phyloP scores from a whole-genome alignment of 805 yeast species.

The Lipomyces spencermartinsiae region DNA sequence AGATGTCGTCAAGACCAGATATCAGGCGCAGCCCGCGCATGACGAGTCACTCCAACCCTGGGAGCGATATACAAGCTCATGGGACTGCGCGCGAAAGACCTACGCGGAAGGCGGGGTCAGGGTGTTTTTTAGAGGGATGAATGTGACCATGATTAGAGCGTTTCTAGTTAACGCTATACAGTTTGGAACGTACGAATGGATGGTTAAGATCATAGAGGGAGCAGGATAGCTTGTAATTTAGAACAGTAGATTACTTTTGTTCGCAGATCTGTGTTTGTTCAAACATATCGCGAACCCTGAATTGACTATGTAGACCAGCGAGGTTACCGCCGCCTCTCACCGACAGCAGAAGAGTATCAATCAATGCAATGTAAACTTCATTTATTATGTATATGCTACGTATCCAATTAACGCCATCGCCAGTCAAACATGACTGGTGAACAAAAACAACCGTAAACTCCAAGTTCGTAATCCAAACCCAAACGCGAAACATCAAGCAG shows the following conservation, averaged over 20 bases:
- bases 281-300: no score
- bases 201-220: slow-evolving; percentile 27
- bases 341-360: no score
- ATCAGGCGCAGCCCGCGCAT: slow-evolving; percentile 31
- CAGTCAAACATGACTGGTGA: no score
- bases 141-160: slow-evolving; percentile 39
- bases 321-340: no score
- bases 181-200: slow-evolving; percentile 40
- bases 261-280: no score
- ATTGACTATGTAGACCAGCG: no score
- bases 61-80: slow-evolving; percentile 28
- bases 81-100: slow-evolving; percentile 38
- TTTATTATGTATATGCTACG: no score
- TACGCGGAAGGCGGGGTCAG: slow-evolving; percentile 32
- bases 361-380: no score
- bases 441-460: no score
- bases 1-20: slow-evolving; percentile 41
- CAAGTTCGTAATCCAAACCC: no score
- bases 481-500: not conserved
- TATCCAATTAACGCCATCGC: no score
- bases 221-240: not conserved
- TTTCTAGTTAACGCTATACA: slow-evolving; percentile 41
- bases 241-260: not conserved
- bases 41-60: not conserved
- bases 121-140: slow-evolving; percentile 37